These are phyloP conservation scores for Monilinia aucupariae DNA, from an alignment of 2,329 filamentous ascomycete genomes.

Conservation along the genomic window DNA sequence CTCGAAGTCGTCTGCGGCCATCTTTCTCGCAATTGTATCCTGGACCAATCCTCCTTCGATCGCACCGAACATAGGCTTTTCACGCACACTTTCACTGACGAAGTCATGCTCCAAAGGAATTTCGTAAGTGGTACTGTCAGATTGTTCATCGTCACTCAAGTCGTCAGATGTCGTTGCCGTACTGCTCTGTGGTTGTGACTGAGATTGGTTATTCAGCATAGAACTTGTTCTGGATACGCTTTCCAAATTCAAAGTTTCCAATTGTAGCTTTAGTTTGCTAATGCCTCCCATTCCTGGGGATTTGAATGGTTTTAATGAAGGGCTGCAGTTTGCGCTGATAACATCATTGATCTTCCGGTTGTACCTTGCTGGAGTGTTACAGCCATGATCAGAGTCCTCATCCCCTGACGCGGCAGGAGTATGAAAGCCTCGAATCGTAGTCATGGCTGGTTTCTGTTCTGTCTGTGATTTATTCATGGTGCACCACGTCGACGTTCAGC, in stretches of 20 bases:
- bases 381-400: slow-evolving; percentile 49
- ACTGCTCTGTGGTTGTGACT: slow-evolving; percentile 50
- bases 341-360: slow-evolving; percentile 38
- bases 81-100: slow-evolving; percentile 57
- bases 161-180: slow-evolving; percentile 32
- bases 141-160: slow-evolving; percentile 56
- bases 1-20: slow-evolving; percentile 87
- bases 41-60: slow-evolving; percentile 51
- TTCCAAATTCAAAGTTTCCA: slow-evolving; percentile 71
- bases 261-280: slow-evolving; percentile 72
- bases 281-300: slow-evolving; percentile 61
- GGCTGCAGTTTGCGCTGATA: slow-evolving; percentile 56
- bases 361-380: slow-evolving; percentile 36
- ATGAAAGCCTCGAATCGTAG: slow-evolving; percentile 34
- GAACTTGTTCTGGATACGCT: slow-evolving; percentile 49
- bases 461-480: slow-evolving; percentile 20
- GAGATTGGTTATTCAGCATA: slow-evolving; percentile 51
- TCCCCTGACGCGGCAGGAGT: slow-evolving; percentile 44
- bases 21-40: slow-evolving; percentile 58
- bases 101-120: slow-evolving; percentile 82
- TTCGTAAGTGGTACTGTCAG: slow-evolving; percentile 78
- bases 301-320: slow-evolving; percentile 46
- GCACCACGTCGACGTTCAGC: slow-evolving; percentile 36
- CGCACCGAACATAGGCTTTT: slow-evolving; percentile 38
- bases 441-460: slow-evolving; percentile 29